Conservation (phyloP, 2,329 filamentous ascomycete genomes). For the Huntiella moniliformis region DNA sequence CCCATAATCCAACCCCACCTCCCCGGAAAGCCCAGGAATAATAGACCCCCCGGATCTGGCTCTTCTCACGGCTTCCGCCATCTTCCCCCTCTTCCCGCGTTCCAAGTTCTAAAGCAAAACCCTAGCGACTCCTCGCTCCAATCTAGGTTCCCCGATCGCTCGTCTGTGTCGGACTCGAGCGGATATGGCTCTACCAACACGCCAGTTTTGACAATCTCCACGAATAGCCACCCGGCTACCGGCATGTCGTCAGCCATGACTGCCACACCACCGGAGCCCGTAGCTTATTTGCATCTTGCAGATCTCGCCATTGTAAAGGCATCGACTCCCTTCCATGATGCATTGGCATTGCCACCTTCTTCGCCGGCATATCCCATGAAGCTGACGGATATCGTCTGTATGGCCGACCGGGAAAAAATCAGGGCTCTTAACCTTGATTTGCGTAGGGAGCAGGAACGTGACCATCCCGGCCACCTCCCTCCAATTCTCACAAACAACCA, state of each 20-base stretch:
- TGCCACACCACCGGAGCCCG: slow-evolving; percentile 28
- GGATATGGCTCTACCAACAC: slow-evolving; percentile 20
- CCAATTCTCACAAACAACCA: slow-evolving; percentile 39
- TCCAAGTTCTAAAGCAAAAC: slow-evolving; percentile 36
- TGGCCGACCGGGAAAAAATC: slow-evolving; percentile 34
- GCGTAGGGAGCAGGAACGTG: slow-evolving; percentile 36
- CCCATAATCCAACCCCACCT: not conserved
- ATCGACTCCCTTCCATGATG: slow-evolving; percentile 36
- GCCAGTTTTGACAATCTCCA: slow-evolving; percentile 15
- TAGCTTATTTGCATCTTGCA: slow-evolving; percentile 35
- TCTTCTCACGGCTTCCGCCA: not conserved
- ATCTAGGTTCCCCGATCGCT: slow-evolving; percentile 33
- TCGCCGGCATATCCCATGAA: slow-evolving; percentile 28
- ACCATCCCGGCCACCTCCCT: slow-evolving; percentile 43
- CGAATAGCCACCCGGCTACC: slow-evolving; percentile 16
- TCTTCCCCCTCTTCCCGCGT: slow-evolving; percentile 14
- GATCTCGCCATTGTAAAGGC: slow-evolving; percentile 39
- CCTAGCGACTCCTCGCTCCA: slow-evolving; percentile 25
- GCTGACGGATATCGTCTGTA: slow-evolving; percentile 34
- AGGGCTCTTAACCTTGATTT: slow-evolving; percentile 31
- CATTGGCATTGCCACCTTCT: slow-evolving; percentile 24
- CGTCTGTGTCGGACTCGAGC: slow-evolving; percentile 28
- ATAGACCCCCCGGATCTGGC: slow-evolving; percentile 19
- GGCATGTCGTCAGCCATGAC: slow-evolving; percentile 19
- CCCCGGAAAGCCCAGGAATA: slow-evolving; percentile 17